Conservation (phyloP, 176 grass and related monocot genomes). For the Rhynchospora breviuscula region DNA sequence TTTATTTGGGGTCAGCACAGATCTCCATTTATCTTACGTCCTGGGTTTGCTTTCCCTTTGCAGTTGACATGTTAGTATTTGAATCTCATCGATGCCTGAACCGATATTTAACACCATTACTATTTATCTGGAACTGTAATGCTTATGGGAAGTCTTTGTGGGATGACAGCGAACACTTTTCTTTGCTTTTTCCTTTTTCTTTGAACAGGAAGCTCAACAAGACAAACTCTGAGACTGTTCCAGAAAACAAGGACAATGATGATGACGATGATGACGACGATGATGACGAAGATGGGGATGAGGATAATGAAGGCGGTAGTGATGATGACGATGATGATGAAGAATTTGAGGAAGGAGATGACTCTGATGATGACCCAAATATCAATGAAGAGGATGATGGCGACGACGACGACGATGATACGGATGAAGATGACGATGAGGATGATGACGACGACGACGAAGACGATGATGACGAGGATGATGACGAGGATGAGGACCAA, state of each 20-base stretch:
- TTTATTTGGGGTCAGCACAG: background rate
- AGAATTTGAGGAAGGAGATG: conserved; percentile 40
- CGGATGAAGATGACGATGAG: conserved; percentile 24
- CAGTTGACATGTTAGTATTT: background rate
- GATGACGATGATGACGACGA: conserved; percentile 51
- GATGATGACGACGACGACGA: conserved; percentile 34
- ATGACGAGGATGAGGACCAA: conserved; percentile 50
- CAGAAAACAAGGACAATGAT: conserved; percentile 60
- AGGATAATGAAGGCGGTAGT: conserved; percentile 29
- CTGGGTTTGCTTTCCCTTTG: background rate
- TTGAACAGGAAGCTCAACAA: conserved; percentile 45
- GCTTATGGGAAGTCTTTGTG: background rate
- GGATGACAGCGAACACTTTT: background rate
- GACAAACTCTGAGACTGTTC: conserved; percentile 33
- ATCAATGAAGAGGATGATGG: conserved; percentile 45
- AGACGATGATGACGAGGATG: conserved; percentile 31
- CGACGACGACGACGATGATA: conserved; percentile 37
- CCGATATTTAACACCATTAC: background rate
- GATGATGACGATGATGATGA: conserved; percentile 52
- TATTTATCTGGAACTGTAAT: background rate
- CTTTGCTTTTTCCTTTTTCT: background rate
- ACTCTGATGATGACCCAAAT: conserved; percentile 38
- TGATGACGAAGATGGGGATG: conserved; percentile 31
- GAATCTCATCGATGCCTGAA: background rate
- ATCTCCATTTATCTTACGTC: background rate